Evolutionary conservation across 1,284 basidiomycete genomes (phyloP).

Genomic region (Mycosarcoma mackinlayi): DNA sequence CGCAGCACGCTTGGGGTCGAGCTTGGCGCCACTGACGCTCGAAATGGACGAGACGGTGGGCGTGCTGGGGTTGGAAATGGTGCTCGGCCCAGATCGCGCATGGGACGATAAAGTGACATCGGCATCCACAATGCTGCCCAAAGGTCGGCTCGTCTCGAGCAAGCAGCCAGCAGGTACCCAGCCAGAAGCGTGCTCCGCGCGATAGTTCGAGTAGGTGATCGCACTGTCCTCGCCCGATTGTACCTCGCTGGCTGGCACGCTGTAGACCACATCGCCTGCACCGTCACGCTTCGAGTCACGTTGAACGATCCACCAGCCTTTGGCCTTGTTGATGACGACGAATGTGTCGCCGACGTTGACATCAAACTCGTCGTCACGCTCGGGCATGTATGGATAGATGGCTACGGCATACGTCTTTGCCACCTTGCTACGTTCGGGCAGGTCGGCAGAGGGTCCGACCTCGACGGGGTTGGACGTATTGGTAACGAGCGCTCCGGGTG

Average conservation of each 20-base stretch:
- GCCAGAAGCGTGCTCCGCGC: conserved; percentile 55
- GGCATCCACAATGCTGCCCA: conserved; percentile 65
- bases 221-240: conserved; percentile 38
- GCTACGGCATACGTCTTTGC: conserved; percentile 79
- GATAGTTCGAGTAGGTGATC: conserved; percentile 27
- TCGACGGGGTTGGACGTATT: conserved; percentile 35
- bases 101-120: conserved; percentile 10
- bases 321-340: conserved; percentile 89
- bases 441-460: conserved; percentile 52
- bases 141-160: conserved; percentile 77
- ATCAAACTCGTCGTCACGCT: conserved; percentile 97
- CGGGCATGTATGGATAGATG: conserved; percentile 94
- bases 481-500: conserved; percentile 29
- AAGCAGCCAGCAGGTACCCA: conserved; percentile 78
- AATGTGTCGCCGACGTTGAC: conserved; percentile 83
- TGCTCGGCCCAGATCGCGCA: conserved; percentile 16
- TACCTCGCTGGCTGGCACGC: conserved; percentile 75
- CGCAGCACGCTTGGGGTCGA: conserved; percentile 70
- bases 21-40: conserved; percentile 2
- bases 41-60: conserved; percentile 23
- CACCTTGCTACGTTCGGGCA: conserved; percentile 33
- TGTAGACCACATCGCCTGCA: conserved; percentile 80
- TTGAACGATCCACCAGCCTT: conserved; percentile 99
- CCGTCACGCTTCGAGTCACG: conserved; percentile 81
- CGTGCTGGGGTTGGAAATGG: conserved; percentile 45